Evolutionary conservation across 768 basidiomycete genomes (phyloP).

Genomic region (Naganishia vishniacii): DNA sequence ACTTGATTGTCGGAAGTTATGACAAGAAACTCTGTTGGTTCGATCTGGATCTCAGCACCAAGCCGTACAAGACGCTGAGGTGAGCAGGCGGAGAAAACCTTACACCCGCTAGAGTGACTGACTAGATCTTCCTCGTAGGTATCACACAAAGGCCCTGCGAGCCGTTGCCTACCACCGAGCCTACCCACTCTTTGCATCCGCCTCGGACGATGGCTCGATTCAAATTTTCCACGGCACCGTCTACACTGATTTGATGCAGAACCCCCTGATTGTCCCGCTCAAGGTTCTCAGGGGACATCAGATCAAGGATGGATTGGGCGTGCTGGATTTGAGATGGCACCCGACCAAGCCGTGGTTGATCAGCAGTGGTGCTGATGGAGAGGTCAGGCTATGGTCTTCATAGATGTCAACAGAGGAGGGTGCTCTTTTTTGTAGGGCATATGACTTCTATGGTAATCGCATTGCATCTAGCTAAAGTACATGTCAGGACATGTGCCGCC

Average conservation of each 20-base stretch:
- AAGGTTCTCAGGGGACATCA: constrained; percentile 93
- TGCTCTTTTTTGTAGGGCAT: constrained; percentile 2
- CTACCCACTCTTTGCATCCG: constrained; percentile 92
- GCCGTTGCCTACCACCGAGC: constrained; percentile 87
- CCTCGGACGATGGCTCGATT: constrained; percentile 93
- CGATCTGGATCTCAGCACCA: constrained; percentile 90
- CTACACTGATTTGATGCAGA: constrained; percentile 90
- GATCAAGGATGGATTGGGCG: constrained; percentile 78
- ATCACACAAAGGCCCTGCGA: constrained; percentile 88
- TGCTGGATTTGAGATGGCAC: constrained; percentile 85
- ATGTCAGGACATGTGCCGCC: constrained; percentile 12
- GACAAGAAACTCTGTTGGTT: constrained; percentile 99
- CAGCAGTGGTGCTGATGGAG: constrained; percentile 87
- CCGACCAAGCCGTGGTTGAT: constrained; percentile 85
- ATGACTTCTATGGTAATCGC: background rate
- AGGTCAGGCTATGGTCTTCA: constrained; percentile 68
- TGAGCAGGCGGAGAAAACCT: constrained; percentile 48
- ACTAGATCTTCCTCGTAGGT: constrained; percentile 53
- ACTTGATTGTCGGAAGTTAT: constrained; percentile 94
- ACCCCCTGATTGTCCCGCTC: constrained; percentile 93
- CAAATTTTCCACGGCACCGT: constrained; percentile 95
- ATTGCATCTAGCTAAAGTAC: background rate
- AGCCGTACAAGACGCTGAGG: constrained; percentile 95
- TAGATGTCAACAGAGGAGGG: constrained; percentile 25
- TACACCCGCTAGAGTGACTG: background rate